Percentiles rank a stretch among this genome's conserved stretches.
phyloP scores from a whole-genome alignment of 352 stramenopile genomes.

The Halophytophthora polymorphica region DNA sequence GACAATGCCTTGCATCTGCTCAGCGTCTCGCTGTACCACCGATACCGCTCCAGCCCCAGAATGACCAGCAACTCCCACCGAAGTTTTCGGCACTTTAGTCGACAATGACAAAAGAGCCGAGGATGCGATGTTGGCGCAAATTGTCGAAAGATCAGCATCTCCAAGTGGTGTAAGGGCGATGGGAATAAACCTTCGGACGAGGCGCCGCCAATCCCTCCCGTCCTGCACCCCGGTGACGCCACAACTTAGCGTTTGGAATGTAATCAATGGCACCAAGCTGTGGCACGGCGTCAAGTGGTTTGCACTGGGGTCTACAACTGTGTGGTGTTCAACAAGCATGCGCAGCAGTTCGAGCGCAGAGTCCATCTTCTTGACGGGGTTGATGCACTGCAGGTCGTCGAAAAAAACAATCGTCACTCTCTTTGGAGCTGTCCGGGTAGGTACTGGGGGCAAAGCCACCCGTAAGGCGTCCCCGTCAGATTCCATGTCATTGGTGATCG shows the following conservation, averaged over 20 bases:
- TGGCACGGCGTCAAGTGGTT: constrained; percentile 27
- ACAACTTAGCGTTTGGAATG: constrained; percentile 17
- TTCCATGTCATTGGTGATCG: neutral
- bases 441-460: neutral
- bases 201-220: constrained; percentile 15
- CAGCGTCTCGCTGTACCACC: constrained; percentile 23
- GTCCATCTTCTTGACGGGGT: constrained; percentile 18
- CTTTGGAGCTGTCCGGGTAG: neutral
- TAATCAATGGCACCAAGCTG: constrained; percentile 26
- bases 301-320: constrained; percentile 33
- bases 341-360: constrained; percentile 47
- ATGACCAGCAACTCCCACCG: neutral
- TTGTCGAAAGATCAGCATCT: constrained; percentile 46
- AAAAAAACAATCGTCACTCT: constrained; percentile 39
- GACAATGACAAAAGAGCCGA: neutral
- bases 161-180: constrained; percentile 27
- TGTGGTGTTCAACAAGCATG: constrained; percentile 36
- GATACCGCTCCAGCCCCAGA: neutral
- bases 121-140: constrained; percentile 35
- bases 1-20: constrained; percentile 33
- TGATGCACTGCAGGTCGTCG: constrained; percentile 57
- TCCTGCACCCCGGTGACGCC: neutral
- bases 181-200: constrained; percentile 33
- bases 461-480: neutral
- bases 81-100: neutral